Base-by-base conservation (phyloP, 352 stramenopile species). In the Plasmopara muralis region DNA sequence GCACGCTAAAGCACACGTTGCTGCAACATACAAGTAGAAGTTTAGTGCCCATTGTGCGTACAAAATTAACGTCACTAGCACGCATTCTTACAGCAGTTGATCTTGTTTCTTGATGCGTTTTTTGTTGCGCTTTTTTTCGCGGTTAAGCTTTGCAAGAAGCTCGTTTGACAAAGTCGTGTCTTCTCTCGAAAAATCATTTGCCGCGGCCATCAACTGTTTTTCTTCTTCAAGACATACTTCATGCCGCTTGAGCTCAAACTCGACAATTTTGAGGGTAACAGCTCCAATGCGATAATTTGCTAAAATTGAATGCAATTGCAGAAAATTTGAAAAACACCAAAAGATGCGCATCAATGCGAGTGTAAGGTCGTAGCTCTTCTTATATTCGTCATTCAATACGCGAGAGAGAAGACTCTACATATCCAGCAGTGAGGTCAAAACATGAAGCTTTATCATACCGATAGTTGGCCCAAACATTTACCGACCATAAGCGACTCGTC, bases 331-430 rank as follows among this genome's bases (percentile, higher is more conserved):
- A 55, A 98, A 97, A 50, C 88, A 93, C 66, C 93, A 95, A 57
- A 98, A 98, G 47, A 97, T 88, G 55, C 95, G 84, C 74, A 97
- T 88, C 66, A 98, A 95, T 8, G 89, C 95, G 57, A 97, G 89
- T 29, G 84, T 86, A 44, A 98, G 89, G 64, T 97, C 93, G 50
- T 90, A 92, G 47, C 74, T 95, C 63, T 97, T 96, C 65, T 95
- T 95, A 75, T 95, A 97, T 50, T 98, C 93, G 64, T 98, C 95
- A 45, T 93, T 93, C 29, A 98, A 70, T 14, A 97, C 85, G 14
- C 95, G 83, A 39, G 88, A 96, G 6, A 98, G 67, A 9, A 97
- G 77, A 48, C 82, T 89, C 43, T 50, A 5, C 6, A 4, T 2
- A 1, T 25, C 18, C 20, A 56, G 6, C 18, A 13, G 6, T 12